These are phyloP conservation scores for Musa beccarii DNA, from an alignment of 176 grass and related monocot species.

Conservation along the genomic window DNA sequence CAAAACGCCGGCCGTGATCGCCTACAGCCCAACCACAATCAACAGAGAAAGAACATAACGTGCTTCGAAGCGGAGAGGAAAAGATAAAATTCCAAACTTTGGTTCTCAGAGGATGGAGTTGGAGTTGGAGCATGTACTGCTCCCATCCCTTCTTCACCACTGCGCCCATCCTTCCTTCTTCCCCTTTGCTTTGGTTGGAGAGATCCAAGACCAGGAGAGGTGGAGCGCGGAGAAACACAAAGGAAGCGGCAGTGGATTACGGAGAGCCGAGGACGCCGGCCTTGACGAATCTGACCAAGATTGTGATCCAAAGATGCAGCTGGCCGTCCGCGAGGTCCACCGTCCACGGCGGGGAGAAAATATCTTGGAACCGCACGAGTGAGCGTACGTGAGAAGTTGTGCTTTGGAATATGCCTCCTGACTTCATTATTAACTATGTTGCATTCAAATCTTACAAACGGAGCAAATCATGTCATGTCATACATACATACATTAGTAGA, in stretches of 20 bases:
- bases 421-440: too few species aligned
- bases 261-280: too few species aligned
- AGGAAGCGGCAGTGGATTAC: not conserved
- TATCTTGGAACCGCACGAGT: too few species aligned
- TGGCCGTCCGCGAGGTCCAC: too few species aligned
- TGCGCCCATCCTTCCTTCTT: conserved; percentile 13
- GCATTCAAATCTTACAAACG: too few species aligned
- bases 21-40: conserved; percentile 26
- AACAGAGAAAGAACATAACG: not conserved
- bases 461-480: too few species aligned
- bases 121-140: conserved; percentile 81
- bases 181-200: not conserved
- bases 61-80: not conserved
- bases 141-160: conserved; percentile 50
- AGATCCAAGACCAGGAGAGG: not conserved
- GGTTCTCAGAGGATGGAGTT: conserved; percentile 71
- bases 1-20: conserved; percentile 75
- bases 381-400: too few species aligned
- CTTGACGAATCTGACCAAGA: too few species aligned
- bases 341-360: too few species aligned
- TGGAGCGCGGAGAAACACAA: not conserved
- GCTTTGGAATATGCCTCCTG: too few species aligned
- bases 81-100: conserved; percentile 30
- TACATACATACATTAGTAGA: too few species aligned
- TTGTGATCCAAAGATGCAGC: too few species aligned